These are phyloP conservation scores for Mangifera indica DNA, from an alignment of 345 rosid genomes.

Conservation along the genomic window DNA sequence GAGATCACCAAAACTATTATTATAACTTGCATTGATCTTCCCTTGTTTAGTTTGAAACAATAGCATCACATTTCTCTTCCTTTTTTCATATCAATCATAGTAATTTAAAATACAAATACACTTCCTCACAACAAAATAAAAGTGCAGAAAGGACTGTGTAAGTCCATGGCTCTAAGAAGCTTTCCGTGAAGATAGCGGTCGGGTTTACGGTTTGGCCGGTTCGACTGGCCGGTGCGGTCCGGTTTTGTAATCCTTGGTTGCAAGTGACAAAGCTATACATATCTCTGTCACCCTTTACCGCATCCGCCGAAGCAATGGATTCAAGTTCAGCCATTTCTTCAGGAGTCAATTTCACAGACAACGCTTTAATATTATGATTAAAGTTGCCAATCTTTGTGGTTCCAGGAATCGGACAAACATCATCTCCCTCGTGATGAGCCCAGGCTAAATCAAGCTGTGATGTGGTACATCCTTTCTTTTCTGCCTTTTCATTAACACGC, in stretches of 20 bases:
- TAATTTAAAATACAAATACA: not conserved
- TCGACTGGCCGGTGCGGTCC: no score
- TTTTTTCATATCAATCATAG: not conserved
- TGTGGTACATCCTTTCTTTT: conserved; percentile 48
- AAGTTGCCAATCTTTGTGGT: conserved; percentile 53
- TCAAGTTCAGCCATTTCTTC: conserved; percentile 26
- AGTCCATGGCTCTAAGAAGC: conserved; percentile 8
- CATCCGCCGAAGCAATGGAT: conserved; percentile 21
- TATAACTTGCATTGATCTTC: no score
- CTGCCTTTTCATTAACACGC: conserved; percentile 41
- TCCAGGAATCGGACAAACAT: conserved; percentile 64
- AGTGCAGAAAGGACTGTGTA: conserved; percentile 16
- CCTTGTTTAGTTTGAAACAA: no score
- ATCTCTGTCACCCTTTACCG: conserved; percentile 34
- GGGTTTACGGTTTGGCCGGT: conserved; percentile 49
- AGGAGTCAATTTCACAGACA: conserved; percentile 15
- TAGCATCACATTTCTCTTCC: no score
- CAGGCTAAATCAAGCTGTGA: conserved; percentile 47
- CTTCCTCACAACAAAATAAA: not conserved
- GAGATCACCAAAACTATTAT: no score
- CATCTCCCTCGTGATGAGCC: conserved; percentile 63
- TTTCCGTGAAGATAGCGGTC: conserved; percentile 59
- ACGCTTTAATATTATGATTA: conserved; percentile 26
- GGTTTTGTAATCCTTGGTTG: no score
- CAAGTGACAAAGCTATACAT: not conserved